Evolutionary conservation across 805 yeast species (phyloP).

Genomic region (Nakazawaea wickerhamii): DNA sequence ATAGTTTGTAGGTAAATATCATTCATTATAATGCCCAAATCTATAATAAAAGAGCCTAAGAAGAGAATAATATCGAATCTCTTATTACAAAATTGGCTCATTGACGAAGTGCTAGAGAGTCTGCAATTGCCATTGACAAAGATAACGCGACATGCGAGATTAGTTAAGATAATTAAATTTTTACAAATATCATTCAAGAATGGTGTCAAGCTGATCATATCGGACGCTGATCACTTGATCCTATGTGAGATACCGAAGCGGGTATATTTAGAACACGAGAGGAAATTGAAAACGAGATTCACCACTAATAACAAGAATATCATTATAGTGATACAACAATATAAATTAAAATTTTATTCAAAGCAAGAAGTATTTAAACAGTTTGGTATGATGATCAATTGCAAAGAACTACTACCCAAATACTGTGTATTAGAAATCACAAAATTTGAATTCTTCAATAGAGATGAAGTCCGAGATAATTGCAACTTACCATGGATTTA

Average conservation of each 20-base stretch:
- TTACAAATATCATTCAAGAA: slow-evolving; percentile 2
- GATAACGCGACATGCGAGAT: not conserved
- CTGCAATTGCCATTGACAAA: not conserved
- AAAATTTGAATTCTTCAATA: slow-evolving; percentile 11
- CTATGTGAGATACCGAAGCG: slow-evolving; percentile 11
- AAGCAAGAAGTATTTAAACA: slow-evolving; percentile 14
- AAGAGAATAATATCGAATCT: slow-evolving; percentile 4
- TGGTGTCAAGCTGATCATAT: slow-evolving; percentile 6
- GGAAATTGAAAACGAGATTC: slow-evolving; percentile 26
- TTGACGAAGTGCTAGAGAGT: not conserved
- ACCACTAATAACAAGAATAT: slow-evolving; percentile 28
- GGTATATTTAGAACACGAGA: slow-evolving; percentile 26
- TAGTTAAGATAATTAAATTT: slow-evolving; percentile 8
- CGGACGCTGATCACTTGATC: slow-evolving; percentile 14
- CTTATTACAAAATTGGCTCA: slow-evolving; percentile 5
- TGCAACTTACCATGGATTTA: slow-evolving; percentile 10
- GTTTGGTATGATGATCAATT: slow-evolving; percentile 7
- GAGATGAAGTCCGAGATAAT: slow-evolving; percentile 19
- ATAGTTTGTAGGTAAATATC: not conserved
- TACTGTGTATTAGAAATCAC: slow-evolving; percentile 9
- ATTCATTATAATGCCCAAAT: slow-evolving; percentile 4
- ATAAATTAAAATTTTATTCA: slow-evolving; percentile 24
- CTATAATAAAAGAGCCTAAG: not conserved
- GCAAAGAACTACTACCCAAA: slow-evolving; percentile 5
- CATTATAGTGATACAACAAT: slow-evolving; percentile 25